Conservation (phyloP, 2,329 filamentous ascomycete species). For the Sporothrix euskadiensis region DNA sequence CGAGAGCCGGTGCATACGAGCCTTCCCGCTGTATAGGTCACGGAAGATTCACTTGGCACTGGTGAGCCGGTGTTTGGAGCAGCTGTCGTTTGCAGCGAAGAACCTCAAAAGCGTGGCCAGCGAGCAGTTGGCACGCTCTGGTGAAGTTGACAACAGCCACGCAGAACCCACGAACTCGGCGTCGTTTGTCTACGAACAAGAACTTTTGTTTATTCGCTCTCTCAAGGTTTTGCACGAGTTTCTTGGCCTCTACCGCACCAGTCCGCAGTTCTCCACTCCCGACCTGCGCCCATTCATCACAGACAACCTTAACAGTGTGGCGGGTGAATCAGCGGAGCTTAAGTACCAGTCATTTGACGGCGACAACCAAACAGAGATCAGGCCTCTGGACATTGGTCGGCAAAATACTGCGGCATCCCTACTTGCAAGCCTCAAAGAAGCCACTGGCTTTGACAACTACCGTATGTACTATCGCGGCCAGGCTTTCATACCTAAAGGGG, state of each 20-base stretch:
- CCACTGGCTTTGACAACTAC: slow-evolving; percentile 75
- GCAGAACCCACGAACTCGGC: background rate
- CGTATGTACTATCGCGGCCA: slow-evolving; percentile 70
- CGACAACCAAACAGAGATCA: slow-evolving; percentile 58
- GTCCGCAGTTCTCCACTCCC: slow-evolving; percentile 60
- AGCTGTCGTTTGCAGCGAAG: slow-evolving; percentile 64
- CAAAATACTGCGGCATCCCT: slow-evolving; percentile 71
- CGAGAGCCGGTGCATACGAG: slow-evolving; percentile 50
- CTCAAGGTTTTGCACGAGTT: slow-evolving; percentile 68
- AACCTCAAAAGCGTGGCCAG: slow-evolving; percentile 54
- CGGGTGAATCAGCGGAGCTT: slow-evolving; percentile 65
- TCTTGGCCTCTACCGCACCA: slow-evolving; percentile 63
- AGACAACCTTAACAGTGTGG: slow-evolving; percentile 52
- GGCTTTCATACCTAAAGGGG: slow-evolving; percentile 61
- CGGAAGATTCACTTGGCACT: slow-evolving; percentile 66
- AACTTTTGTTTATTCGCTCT: slow-evolving; percentile 67
- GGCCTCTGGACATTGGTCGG: slow-evolving; percentile 64
- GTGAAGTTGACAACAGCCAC: background rate
- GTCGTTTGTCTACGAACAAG: slow-evolving; percentile 51
- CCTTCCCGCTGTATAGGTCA: slow-evolving; percentile 52
- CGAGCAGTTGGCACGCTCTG: slow-evolving; percentile 50
- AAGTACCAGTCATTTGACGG: slow-evolving; percentile 75
- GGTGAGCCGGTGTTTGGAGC: slow-evolving; percentile 70
- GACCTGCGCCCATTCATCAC: slow-evolving; percentile 57
- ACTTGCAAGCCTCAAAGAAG: slow-evolving; percentile 63